Evolutionary conservation across 139 green algal genomes (phyloP), one percentile per base, ranked within the genome.

Genomic region (Yamagishiella unicocca): DNA sequence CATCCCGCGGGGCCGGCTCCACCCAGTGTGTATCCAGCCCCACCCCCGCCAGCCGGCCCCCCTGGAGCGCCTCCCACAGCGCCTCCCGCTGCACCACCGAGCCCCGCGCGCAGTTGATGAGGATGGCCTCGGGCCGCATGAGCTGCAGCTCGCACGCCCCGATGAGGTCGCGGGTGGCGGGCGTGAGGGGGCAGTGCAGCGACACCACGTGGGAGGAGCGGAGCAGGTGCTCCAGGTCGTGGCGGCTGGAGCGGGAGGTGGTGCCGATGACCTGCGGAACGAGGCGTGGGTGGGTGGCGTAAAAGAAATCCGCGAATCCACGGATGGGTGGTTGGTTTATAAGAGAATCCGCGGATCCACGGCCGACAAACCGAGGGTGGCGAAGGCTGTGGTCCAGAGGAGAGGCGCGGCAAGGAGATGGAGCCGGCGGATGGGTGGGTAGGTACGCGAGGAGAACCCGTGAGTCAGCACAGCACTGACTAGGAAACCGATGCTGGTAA

Each of bases 21-120:
- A 84, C 78, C 89, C 88, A 93, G 46, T 94, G 88, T 19, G 92
- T 92, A 66, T 96, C 93, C 46, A 96, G 81, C 21, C 93, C 93
- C 37, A 91, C 90, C 29, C 93, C 93, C 6, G 62, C 91, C 10
- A 58, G 66, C 79, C 8, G 21, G 3, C 40, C 21, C 2, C 29
- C 42, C 40, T 46, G 24, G 66, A 94, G 53, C 27, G 90, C 92
- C 50, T 84, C 89, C 55, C 82, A 40, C 67, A 95, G 84, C 45
- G 90, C 91, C 0, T 87, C 84, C 9, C 87, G 84, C 50, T 90
- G 62, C 22, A 93, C 43, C 40, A 93, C 80, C 31, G 67, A 45
- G 74, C 91, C 38, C 62, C 92, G 25, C 77, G 84, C 19, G 81
- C 86, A 61, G 88, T 95, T 95, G 45, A 95, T 67, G 2, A 95